A percentile compares a stretch with the other conserved stretches of the same genome.
Conservation (phyloP, 805 yeast species). For the Candida montana region DNA sequence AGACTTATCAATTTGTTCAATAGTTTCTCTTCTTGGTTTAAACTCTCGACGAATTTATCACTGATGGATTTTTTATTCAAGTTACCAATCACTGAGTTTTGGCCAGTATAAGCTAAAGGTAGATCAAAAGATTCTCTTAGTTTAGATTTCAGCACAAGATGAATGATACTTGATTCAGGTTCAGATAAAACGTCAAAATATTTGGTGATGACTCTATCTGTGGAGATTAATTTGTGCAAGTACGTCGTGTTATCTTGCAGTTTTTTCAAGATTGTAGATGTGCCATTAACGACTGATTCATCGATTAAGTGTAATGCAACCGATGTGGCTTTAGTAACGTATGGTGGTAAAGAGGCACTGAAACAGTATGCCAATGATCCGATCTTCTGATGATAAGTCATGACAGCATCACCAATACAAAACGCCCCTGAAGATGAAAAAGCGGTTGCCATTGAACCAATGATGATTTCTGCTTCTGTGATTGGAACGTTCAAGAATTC, state of each 20-base stretch:
- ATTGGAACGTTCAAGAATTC: slow-evolving; percentile 71
- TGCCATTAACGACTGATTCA: slow-evolving; percentile 29
- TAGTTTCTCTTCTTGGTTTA: slow-evolving; percentile 48
- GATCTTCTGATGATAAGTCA: slow-evolving; percentile 90
- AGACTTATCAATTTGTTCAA: slow-evolving; percentile 63
- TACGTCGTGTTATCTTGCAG: slow-evolving; percentile 37
- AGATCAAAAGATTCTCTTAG: slow-evolving; percentile 39
- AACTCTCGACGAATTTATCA: slow-evolving; percentile 29
- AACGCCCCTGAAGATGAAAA: slow-evolving; percentile 90
- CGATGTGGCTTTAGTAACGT: slow-evolving; percentile 65
- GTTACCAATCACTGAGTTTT: slow-evolving; percentile 21
- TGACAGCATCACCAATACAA: slow-evolving; percentile 77
- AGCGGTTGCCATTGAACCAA: slow-evolving; percentile 79
- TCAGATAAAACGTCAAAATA: slow-evolving; percentile 50
- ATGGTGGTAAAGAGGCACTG: slow-evolving; percentile 93
- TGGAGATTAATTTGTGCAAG: slow-evolving; percentile 37
- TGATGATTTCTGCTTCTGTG: slow-evolving; percentile 64
- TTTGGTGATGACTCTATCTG: slow-evolving; percentile 31
- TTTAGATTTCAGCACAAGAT: slow-evolving; percentile 52
- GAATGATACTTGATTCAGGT: slow-evolving; percentile 61
- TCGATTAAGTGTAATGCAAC: slow-evolving; percentile 48
- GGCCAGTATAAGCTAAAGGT: slow-evolving; percentile 34
- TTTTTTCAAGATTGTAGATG: slow-evolving; percentile 28
- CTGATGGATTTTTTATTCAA: slow-evolving; percentile 28
- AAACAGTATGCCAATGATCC: slow-evolving; percentile 87